phyloP scores from a whole-genome alignment of 768 basidiomycete species.

The Clathrus columnatus region DNA sequence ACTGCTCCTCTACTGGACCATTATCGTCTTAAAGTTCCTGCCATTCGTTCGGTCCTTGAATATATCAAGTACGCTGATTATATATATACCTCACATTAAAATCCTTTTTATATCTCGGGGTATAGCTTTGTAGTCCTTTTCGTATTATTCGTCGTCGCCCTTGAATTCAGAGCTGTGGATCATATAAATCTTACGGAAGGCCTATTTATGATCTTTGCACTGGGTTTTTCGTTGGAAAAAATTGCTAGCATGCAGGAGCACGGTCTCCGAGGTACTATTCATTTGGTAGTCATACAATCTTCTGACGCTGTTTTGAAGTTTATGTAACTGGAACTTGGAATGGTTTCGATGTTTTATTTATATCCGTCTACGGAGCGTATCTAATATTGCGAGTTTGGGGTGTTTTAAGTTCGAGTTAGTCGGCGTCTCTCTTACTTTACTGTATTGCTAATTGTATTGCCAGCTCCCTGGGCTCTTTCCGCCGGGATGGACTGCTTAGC shows the following conservation, averaged over 20 bases:
- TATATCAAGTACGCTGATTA: constrained; percentile 58
- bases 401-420: constrained; percentile 54
- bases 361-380: constrained; percentile 74
- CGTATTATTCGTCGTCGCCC: constrained; percentile 66
- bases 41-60: constrained; percentile 83
- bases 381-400: constrained; percentile 72
- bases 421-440: neutral
- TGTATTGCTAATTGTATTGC: constrained; percentile 2
- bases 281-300: neutral
- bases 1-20: constrained; percentile 92
- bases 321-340: constrained; percentile 33
- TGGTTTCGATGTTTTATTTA: constrained; percentile 88
- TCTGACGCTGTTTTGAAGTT: neutral
- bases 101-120: constrained; percentile 1
- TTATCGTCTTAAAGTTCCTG: constrained; percentile 91
- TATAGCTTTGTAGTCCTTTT: constrained; percentile 73
- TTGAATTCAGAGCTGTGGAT: constrained; percentile 61
- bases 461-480: constrained; percentile 57
- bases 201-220: constrained; percentile 58
- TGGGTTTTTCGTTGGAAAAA: constrained; percentile 86
- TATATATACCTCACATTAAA: neutral
- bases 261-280: constrained; percentile 65
- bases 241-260: constrained; percentile 94
- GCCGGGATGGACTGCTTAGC: constrained; percentile 80
- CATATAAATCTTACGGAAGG: constrained; percentile 58